Evolutionary conservation across 1,139 yeast species (phyloP).

Genomic region (Taphrina sp.): DNA sequence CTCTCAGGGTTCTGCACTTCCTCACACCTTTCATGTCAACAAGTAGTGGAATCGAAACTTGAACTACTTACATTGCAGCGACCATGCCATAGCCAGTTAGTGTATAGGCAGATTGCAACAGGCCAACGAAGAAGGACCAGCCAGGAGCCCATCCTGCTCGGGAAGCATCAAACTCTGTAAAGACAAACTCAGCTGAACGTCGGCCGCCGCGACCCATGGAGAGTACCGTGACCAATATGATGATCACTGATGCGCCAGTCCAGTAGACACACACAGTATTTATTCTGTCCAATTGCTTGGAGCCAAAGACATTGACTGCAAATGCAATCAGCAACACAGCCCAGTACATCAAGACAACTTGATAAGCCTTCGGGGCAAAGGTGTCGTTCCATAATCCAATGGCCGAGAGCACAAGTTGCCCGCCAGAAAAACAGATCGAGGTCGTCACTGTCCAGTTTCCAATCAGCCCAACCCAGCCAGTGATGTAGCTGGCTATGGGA

Average conservation of each 20-base stretch:
- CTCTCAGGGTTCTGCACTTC: slow-evolving; percentile 61
- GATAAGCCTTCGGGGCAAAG: slow-evolving; percentile 24
- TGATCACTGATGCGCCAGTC: slow-evolving; percentile 32
- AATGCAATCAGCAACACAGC: slow-evolving; percentile 27
- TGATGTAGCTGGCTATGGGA: slow-evolving; percentile 20
- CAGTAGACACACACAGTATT: slow-evolving; percentile 30
- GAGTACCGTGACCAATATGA: slow-evolving; percentile 19
- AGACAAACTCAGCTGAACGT: slow-evolving; percentile 25
- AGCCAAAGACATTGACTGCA: slow-evolving; percentile 28
- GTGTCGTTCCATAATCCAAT: slow-evolving; percentile 27
- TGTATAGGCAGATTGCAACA: slow-evolving; percentile 76
- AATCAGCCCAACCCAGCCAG: slow-evolving; percentile 32
- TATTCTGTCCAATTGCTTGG: slow-evolving; percentile 19
- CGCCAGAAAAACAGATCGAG: slow-evolving; percentile 29
- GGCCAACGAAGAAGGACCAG: slow-evolving; percentile 50
- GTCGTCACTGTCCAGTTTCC: slow-evolving; percentile 31
- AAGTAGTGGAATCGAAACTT: not conserved
- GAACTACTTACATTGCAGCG: slow-evolving; percentile 54
- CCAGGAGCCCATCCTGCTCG: slow-evolving; percentile 32
- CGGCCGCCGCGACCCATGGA: slow-evolving; percentile 20
- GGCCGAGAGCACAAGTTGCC: slow-evolving; percentile 27
- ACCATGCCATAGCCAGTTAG: slow-evolving; percentile 80
- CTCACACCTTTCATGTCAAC: slow-evolving; percentile 50
- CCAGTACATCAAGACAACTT: slow-evolving; percentile 32
- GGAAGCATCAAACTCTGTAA: slow-evolving; percentile 19